Conservation (phyloP, 177 flowering plant species). For the Vitis hybrid region DNA sequence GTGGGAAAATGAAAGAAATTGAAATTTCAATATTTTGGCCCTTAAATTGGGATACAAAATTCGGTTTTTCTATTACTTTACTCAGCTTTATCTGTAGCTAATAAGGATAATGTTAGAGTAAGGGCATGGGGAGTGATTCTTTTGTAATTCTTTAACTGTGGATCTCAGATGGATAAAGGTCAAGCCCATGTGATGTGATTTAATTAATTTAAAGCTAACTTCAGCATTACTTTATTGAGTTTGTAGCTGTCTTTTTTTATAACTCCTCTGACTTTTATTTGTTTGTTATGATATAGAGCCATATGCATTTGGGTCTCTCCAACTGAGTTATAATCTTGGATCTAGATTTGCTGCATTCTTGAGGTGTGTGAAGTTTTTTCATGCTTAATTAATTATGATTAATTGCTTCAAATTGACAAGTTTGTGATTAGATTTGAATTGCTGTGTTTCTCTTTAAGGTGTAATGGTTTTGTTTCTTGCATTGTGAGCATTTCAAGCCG, state of each 20-base stretch:
- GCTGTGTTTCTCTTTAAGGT: neutral
- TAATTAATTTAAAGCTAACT: neutral
- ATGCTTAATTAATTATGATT: neutral
- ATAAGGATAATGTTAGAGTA: too few relatives aligned
- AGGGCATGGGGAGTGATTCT: too few relatives aligned
- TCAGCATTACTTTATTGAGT: neutral
- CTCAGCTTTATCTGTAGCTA: too few relatives aligned
- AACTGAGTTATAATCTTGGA: conserved; percentile 5
- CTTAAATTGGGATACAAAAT: too few relatives aligned
- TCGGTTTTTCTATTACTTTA: too few relatives aligned
- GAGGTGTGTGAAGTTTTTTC: conserved; percentile 4
- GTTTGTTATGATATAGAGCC: conserved; percentile 5
- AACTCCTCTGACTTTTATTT: neutral
- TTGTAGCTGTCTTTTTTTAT: neutral
- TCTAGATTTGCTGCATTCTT: conserved; percentile 4
- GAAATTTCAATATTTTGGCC: too few relatives aligned
- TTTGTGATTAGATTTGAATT: neutral
- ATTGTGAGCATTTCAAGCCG: too few relatives aligned
- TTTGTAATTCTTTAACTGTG: too few relatives aligned
- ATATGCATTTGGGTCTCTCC: conserved; percentile 11
- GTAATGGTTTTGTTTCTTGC: neutral
- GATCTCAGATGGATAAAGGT: too few relatives aligned
- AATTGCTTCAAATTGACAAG: too few relatives aligned
- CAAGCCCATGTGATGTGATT: neutral
- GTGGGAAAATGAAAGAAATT: too few relatives aligned